These are phyloP conservation scores for Fomitopsis palustris DNA, from an alignment of 1,284 basidiomycete species.

Conservation along the genomic window DNA sequence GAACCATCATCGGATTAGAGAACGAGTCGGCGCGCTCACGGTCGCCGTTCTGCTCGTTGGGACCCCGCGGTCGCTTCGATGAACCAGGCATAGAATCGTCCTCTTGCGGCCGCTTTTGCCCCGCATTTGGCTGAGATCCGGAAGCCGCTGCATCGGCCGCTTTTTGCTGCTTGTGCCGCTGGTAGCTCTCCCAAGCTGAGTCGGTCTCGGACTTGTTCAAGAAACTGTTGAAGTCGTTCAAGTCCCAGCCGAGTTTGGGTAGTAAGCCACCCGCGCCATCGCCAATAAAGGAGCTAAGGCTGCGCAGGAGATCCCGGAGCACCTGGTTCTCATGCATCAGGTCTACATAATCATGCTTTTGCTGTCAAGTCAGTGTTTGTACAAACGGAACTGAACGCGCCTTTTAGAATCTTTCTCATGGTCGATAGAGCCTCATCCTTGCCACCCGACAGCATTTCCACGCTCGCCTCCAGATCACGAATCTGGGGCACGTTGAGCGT, in stretches of 20 bases:
- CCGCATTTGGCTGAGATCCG: background rate
- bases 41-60: constrained; percentile 40
- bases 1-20: constrained; percentile 44
- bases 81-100: constrained; percentile 40
- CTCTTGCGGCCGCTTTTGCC: constrained; percentile 43
- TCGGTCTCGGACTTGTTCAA: constrained; percentile 86
- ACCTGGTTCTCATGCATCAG: constrained; percentile 87
- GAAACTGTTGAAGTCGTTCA: constrained; percentile 74
- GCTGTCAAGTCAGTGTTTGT: constrained; percentile 6
- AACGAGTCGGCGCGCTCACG: constrained; percentile 40
- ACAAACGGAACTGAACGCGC: constrained; percentile 31
- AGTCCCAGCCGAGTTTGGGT: constrained; percentile 75
- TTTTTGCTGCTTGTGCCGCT: constrained; percentile 50
- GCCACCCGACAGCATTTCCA: constrained; percentile 85
- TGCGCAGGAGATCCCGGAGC: constrained; percentile 74
- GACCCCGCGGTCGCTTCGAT: constrained; percentile 49
- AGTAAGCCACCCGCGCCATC: constrained; percentile 79
- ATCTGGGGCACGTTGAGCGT: constrained; percentile 49
- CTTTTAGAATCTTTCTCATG: constrained; percentile 78
- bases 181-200: constrained; percentile 86
- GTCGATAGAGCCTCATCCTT: constrained; percentile 85
- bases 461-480: constrained; percentile 87
- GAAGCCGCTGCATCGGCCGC: constrained; percentile 19
- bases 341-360: constrained; percentile 40
- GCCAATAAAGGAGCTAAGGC: constrained; percentile 76